These are phyloP conservation scores for Chlorencoelia australis DNA, from an alignment of 2,329 filamentous ascomycete species.

Conservation along the genomic window DNA sequence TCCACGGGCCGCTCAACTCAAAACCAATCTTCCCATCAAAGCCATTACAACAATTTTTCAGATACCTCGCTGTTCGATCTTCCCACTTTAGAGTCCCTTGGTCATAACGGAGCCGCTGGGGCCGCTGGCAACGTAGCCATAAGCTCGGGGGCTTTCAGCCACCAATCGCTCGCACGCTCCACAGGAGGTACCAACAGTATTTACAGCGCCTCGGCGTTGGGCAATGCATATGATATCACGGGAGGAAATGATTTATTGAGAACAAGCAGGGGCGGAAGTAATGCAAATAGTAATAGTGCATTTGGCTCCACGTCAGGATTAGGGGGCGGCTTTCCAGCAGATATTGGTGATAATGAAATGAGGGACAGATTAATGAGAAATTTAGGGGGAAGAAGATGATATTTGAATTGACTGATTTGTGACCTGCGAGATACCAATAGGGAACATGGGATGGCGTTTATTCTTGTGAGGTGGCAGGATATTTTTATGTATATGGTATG, in stretches of 20 bases:
- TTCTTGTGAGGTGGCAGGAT: no score
- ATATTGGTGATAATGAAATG: neutral
- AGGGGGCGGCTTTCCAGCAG: neutral
- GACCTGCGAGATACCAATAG: no score
- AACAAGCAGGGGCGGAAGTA: conserved; percentile 15
- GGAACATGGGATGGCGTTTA: no score
- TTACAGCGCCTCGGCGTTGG: conserved; percentile 14
- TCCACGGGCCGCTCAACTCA: conserved; percentile 20
- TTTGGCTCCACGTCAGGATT: conserved; percentile 10
- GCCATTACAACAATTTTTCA: conserved; percentile 21
- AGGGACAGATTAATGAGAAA: conserved; percentile 5
- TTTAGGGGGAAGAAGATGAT: conserved; percentile 3
- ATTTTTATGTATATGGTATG: no score
- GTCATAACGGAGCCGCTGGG: conserved; percentile 14
- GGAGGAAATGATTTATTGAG: conserved; percentile 13
- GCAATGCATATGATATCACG: conserved; percentile 10
- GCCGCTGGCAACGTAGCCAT: conserved; percentile 6
- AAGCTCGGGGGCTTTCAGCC: conserved; percentile 7
- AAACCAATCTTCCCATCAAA: conserved; percentile 22
- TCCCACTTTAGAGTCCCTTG: conserved; percentile 23
- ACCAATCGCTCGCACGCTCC: conserved; percentile 7
- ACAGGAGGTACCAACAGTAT: conserved; percentile 7
- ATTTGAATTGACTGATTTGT: no score
- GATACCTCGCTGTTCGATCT: conserved; percentile 24
- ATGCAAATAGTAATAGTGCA: conserved; percentile 13